Evolutionary conservation across 176 grass and related monocot species (phyloP), one percentile per base, ranked within the genome.

Genomic region (Pontederia crassipes): DNA sequence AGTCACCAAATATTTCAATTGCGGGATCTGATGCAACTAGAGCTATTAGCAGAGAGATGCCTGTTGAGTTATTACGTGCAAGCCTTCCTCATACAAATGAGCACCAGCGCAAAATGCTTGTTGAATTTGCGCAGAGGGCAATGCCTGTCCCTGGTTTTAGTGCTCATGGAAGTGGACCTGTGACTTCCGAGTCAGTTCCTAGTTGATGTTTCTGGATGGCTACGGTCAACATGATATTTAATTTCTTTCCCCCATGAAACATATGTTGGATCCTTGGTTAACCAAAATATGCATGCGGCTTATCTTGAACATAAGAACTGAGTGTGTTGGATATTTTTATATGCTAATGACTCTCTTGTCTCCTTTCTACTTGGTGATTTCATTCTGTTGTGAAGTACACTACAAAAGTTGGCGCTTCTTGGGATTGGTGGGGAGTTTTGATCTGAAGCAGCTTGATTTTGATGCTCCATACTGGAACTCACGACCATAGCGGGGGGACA

Each of bases 1-100:
- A 29, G 24, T 17, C 62, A 52, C 45, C 62, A 28, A 51, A 24
- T 17, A 65, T 24, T 28, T 18, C 47, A 65, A 20, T 65, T 51
- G 12, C 28, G 4, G 62, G 62, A 8, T 51, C 62, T 1, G 48
- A 65, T 18, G 62, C 62, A 15, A 65, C 47, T 5, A 65, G 46
- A 24, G 48, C 62, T 65, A 51, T 65, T 28, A 65, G 62, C 62
- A 49, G 48, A 26, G 62, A 65, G 48, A 65, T 65, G 62, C 62
- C 62, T 50, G 46, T 65, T 6, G 62, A 65, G 17, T 27, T 65
- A 46, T 65, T 65, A 65, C 62, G 18, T 28, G 47, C 62, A 9
- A 65, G 62, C 28, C 62, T 65, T 65, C 62, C 62, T 50, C 62
- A 65, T 48, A 65, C 62, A n/a, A 65, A 65, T n/a, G 62, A 65